phyloP scores from a whole-genome alignment of 345 rosid species.

The Psidium guajava region DNA sequence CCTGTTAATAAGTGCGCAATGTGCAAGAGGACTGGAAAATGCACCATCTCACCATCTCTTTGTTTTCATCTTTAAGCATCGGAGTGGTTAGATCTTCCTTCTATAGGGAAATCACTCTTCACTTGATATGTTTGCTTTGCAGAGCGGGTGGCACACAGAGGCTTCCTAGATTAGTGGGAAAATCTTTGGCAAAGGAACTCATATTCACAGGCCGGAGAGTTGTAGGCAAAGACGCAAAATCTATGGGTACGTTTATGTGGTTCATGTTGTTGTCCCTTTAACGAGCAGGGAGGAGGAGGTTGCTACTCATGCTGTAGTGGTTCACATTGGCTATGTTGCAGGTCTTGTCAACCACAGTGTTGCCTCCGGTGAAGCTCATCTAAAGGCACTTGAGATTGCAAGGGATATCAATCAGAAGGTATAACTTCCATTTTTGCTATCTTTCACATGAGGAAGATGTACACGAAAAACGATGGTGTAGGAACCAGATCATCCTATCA shows the following conservation, averaged over 20 bases:
- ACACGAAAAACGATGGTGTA: background rate
- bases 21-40: background rate
- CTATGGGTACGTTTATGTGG: constrained; percentile 29
- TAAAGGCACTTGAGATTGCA: constrained; percentile 78
- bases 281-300: background rate
- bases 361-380: constrained; percentile 57
- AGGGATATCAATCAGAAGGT: constrained; percentile 76
- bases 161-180: constrained; percentile 82
- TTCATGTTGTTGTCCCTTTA: background rate
- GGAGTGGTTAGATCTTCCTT: background rate
- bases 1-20: background rate
- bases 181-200: constrained; percentile 70
- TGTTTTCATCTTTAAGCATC: background rate
- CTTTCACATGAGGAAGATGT: background rate
- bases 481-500: background rate
- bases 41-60: background rate
- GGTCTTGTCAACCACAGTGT: constrained; percentile 75
- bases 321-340: constrained; percentile 6
- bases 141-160: constrained; percentile 95
- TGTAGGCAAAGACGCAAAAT: constrained; percentile 57
- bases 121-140: background rate
- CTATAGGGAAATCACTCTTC: background rate
- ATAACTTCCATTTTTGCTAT: background rate
- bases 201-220: constrained; percentile 75
- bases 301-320: background rate